Evolutionary conservation across 129 eudicot species (phyloP).

Genomic region (Arctium lappa): DNA sequence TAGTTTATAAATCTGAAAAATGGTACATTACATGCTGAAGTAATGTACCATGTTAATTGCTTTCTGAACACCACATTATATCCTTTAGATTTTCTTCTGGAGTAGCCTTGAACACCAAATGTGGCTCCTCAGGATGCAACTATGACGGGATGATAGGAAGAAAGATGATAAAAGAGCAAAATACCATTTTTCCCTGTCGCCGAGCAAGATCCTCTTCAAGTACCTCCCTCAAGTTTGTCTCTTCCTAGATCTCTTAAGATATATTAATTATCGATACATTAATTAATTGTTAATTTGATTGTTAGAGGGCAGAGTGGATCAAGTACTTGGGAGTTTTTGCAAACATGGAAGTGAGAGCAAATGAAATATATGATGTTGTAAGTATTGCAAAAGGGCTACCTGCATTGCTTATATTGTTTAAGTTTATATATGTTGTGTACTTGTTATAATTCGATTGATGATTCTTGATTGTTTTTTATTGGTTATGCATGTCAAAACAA

Average conservation of each 20-base stretch:
- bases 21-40: too few species aligned
- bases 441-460: conserved; percentile 3
- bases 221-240: conserved; percentile 13
- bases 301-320: conserved; percentile 97
- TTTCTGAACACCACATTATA: too few species aligned
- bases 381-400: conserved; percentile 15
- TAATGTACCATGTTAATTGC: too few species aligned
- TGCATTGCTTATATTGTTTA: background rate
- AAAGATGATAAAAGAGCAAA: too few species aligned
- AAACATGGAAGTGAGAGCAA: conserved; percentile 86
- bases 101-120: too few species aligned
- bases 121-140: too few species aligned
- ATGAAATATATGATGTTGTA: conserved; percentile 71
- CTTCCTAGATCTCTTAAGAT: background rate
- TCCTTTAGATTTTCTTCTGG: too few species aligned
- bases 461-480: background rate
- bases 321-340: conserved; percentile 88
- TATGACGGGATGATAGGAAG: too few species aligned
- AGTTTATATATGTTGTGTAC: background rate
- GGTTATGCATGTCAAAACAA: conserved; percentile 71
- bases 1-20: too few species aligned
- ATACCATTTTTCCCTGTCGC: conserved; percentile 68
- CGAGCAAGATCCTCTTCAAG: conserved; percentile 87
- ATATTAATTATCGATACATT: background rate
- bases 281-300: background rate